Evolutionary conservation across 345 rosid genomes (phyloP), one percentile per base, ranked within the genome.

Genomic region (Bruguiera sexangula): DNA sequence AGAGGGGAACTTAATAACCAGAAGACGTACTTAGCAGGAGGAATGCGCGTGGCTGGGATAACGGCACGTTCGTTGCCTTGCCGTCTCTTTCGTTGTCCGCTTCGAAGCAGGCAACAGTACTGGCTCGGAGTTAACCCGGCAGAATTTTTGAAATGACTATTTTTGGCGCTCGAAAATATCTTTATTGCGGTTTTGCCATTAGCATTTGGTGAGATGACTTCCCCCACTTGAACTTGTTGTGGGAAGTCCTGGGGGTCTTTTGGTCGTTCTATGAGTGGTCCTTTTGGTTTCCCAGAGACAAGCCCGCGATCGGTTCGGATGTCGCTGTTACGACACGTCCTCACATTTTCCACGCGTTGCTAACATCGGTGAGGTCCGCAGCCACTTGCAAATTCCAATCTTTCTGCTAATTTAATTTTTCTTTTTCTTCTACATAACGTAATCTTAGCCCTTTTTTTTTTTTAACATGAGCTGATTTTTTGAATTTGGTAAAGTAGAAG

Each of bases 41-140:
- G 63, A 75, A 77, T 64, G 84, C 81, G 84, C 73, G 82, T 32
- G 20, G 70, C 31, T 5, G 46, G 63, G 81, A 30, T 70, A 69
- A 82, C 75, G 78, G 82, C 43, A 58, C 73, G 36, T 5, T 32
- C 32, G 36, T 32, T 71, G 79, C 85, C 86, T 32, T 71, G 79
- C 85, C 86, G 86, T 86, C 84, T 73, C 71, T 80, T 67, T 80
- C 72, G 65, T 79, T 84, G 89, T 86, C 79, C 85, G 86, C 84
- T 86, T 81, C 84, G 81, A 69, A 73, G 79, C 86, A 79, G 84
- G 90, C 87, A 87, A 85, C 89, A 82, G 61, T 68, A 80, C 15
- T 86, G 76, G 89, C 83, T 78, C 75, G 73, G 24, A 76, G 73
- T 79, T 79, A 82, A 77, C 81, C 87, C 79, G 79, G 75, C 75